Evolutionary conservation across 129 eudicot species (phyloP).

Genomic region (Heracleum sosnowskyi): DNA sequence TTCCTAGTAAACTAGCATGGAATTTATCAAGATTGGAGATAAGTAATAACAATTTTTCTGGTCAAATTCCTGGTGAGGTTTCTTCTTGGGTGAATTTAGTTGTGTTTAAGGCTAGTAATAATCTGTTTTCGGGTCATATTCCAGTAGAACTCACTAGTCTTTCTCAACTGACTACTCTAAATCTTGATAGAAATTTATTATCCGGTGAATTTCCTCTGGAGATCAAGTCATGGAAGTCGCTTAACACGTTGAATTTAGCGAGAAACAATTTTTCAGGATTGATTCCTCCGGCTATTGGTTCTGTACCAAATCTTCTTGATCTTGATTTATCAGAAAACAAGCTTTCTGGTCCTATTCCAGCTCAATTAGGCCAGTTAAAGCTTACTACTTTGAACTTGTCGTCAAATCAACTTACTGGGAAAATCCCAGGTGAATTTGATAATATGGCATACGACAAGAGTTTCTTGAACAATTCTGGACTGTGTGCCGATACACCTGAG

Average conservation of each 20-base stretch:
- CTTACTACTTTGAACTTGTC: conserved; percentile 14
- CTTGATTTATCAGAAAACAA: conserved; percentile 16
- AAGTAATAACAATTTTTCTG: conserved; percentile 65
- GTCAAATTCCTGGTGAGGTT: conserved; percentile 43
- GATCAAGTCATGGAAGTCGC: conserved; percentile 64
- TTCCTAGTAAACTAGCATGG: conserved; percentile 55
- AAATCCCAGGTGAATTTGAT: conserved; percentile 14
- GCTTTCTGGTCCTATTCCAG: conserved; percentile 22
- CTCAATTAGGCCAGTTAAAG: conserved; percentile 14
- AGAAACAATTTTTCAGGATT: conserved; percentile 56
- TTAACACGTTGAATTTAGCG: conserved; percentile 53
- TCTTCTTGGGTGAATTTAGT: conserved; percentile 55
- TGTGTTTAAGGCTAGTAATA: conserved; percentile 74
- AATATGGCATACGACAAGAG: conserved; percentile 7
- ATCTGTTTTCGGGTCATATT: conserved; percentile 55
- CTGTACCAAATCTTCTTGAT: conserved; percentile 1
- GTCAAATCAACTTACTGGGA: conserved; percentile 11
- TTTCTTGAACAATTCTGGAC: conserved; percentile 9
- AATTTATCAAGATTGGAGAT: conserved; percentile 68
- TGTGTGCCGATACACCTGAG: conserved; percentile 9
- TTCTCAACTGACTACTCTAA: conserved; percentile 40
- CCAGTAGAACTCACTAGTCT: conserved; percentile 59
- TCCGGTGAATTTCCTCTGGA: conserved; percentile 63
- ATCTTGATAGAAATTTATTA: conserved; percentile 65
- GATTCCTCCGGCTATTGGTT: conserved; percentile 6